phyloP scores from a whole-genome alignment of 768 basidiomycete species.

The Kwoniella heveanensis region DNA sequence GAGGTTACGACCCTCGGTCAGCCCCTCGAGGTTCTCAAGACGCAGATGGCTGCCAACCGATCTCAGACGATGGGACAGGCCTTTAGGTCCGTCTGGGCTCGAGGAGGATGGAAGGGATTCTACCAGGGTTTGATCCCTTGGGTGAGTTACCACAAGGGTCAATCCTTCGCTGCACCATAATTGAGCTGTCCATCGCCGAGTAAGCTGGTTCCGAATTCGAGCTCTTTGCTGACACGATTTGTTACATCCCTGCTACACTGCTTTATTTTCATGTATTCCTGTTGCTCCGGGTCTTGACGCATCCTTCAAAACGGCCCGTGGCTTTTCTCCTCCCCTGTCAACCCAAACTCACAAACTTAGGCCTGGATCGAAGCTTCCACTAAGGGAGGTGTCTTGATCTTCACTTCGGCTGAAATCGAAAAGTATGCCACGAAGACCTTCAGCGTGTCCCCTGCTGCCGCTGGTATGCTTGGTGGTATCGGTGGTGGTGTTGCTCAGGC shows the following conservation, averaged over 20 bases:
- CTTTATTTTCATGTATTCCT: too few species aligned
- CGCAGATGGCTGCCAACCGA: constrained; percentile 98
- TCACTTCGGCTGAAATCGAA: constrained; percentile 95
- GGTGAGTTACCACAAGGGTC: too few species aligned
- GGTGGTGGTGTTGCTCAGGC: constrained; percentile 96
- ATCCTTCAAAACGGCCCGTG: too few species aligned
- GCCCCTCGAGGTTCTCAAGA: constrained; percentile 96
- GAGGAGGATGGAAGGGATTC: constrained; percentile 85
- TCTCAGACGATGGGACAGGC: constrained; percentile 87
- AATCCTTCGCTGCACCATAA: too few species aligned
- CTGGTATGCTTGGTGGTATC: constrained; percentile 94
- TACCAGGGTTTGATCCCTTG: constrained; percentile 99
- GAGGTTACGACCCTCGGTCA: constrained; percentile 98
- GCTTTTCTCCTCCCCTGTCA: background rate
- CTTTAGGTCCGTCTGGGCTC: constrained; percentile 79
- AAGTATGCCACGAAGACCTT: constrained; percentile 62
- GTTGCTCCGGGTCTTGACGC: too few species aligned
- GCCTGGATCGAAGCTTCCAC: constrained; percentile 99
- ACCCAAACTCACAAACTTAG: constrained; percentile 57
- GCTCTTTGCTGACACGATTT: too few species aligned
- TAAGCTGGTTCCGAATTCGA: too few species aligned
- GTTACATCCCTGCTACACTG: too few species aligned
- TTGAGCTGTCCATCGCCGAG: too few species aligned
- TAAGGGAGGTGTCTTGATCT: constrained; percentile 93
- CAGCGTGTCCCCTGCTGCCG: constrained; percentile 76